phyloP scores from a whole-genome alignment of 768 basidiomycete genomes.

The Tubosaeta sp. region DNA sequence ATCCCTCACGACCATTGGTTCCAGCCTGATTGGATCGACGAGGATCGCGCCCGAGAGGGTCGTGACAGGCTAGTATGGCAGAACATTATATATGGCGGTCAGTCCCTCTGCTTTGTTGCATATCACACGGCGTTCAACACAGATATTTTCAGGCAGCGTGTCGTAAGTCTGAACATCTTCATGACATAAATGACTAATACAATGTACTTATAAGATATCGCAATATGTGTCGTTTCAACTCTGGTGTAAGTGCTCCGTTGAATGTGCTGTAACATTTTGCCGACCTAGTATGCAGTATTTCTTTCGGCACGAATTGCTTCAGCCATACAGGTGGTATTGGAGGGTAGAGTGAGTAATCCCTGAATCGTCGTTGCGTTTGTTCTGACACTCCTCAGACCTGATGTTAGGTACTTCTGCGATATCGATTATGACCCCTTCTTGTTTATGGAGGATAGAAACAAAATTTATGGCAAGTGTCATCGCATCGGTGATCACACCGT shows the following conservation, averaged over 20 bases:
- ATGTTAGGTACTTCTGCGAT: constrained; percentile 53
- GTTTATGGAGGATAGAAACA: constrained; percentile 50
- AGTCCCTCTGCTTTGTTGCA: constrained; percentile 12
- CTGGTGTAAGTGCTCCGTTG: constrained; percentile 43
- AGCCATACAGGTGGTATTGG: constrained; percentile 58
- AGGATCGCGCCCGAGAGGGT: constrained; percentile 50
- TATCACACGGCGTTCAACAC: neutral
- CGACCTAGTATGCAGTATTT: constrained; percentile 41
- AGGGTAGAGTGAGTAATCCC: constrained; percentile 45
- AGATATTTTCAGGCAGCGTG: constrained; percentile 35
- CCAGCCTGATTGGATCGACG: constrained; percentile 73
- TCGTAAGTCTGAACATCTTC: constrained; percentile 30
- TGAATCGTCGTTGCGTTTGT: neutral
- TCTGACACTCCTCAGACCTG: constrained; percentile 33
- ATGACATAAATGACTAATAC: neutral
- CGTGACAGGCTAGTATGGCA: constrained; percentile 48
- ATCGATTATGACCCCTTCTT: constrained; percentile 49
- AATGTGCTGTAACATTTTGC: neutral
- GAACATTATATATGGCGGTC: constrained; percentile 49
- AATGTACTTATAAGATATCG: constrained; percentile 42
- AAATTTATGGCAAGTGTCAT: constrained; percentile 42
- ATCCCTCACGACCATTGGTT: constrained; percentile 63
- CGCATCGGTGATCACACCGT: neutral
- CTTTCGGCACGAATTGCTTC: constrained; percentile 50
- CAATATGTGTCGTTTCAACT: constrained; percentile 79